phyloP scores from a whole-genome alignment of 345 rosid genomes.

The Mercurialis annua region DNA sequence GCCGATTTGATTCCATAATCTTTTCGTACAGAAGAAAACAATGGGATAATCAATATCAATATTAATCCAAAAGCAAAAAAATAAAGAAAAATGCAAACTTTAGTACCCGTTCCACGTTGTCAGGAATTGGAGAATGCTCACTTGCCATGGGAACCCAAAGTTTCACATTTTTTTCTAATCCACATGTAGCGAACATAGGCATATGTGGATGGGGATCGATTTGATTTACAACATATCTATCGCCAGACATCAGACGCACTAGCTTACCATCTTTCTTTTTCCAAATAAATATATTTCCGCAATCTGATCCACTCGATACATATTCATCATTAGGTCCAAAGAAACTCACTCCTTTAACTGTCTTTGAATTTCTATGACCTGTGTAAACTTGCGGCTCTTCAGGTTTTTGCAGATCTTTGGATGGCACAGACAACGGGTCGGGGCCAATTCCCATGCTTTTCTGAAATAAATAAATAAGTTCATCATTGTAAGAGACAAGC shows the following conservation, averaged over 20 bases:
- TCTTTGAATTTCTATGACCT: conserved; percentile 58
- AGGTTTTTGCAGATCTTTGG: conserved; percentile 31
- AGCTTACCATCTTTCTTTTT: conserved; percentile 52
- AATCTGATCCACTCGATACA: conserved; percentile 60
- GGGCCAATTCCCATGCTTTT: conserved; percentile 50
- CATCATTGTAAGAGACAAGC: conserved; percentile 59
- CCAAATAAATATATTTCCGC: conserved; percentile 66
- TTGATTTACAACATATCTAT: conserved; percentile 52
- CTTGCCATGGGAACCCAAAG: conserved; percentile 49
- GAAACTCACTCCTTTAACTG: conserved; percentile 59
- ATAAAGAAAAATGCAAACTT: neutral
- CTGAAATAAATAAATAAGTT: conserved; percentile 49
- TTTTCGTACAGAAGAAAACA: conserved; percentile 19
- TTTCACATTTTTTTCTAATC: conserved; percentile 53
- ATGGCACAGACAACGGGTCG: conserved; percentile 31
- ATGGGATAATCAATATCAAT: neutral
- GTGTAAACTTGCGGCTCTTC: conserved; percentile 44
- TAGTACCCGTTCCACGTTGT: conserved; percentile 43
- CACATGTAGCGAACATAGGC: conserved; percentile 53
- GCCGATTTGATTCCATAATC: conserved; percentile 58
- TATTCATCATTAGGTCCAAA: conserved; percentile 64
- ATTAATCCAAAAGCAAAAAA: neutral
- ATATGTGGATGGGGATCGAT: conserved; percentile 51
- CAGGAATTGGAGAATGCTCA: conserved; percentile 36
- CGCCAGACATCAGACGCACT: conserved; percentile 51